Conservation (phyloP, 768 basidiomycete species). For the Dendrothele bispora region DNA sequence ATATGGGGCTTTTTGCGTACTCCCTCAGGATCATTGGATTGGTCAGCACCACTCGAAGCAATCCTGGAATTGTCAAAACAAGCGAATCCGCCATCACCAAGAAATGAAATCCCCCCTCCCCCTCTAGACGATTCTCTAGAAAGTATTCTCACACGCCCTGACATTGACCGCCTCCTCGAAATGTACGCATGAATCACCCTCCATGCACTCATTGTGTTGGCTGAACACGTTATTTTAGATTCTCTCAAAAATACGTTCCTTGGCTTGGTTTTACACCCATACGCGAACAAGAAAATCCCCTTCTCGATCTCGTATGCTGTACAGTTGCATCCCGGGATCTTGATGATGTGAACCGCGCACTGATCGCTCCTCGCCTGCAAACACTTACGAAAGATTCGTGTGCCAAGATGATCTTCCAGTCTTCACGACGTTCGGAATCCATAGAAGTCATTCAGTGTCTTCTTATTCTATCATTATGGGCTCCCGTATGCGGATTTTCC, state of each 20-base stretch:
- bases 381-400: conserved; percentile 38
- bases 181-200: conserved; percentile 21
- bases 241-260: conserved; percentile 39
- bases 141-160: conserved; percentile 28
- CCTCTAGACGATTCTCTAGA: conserved; percentile 23
- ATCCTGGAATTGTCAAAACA: conserved; percentile 37
- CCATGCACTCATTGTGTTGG: background rate
- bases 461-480: conserved; percentile 39
- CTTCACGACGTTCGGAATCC: conserved; percentile 29
- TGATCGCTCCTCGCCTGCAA: conserved; percentile 33
- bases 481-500: conserved; percentile 27
- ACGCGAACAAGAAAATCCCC: conserved; percentile 22
- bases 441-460: conserved; percentile 39
- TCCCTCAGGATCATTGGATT: conserved; percentile 32
- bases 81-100: conserved; percentile 8
- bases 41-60: conserved; percentile 39
- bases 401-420: conserved; percentile 39
- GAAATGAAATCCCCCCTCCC: conserved; percentile 15
- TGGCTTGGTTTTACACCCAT: conserved; percentile 40
- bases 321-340: conserved; percentile 40
- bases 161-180: conserved; percentile 28
- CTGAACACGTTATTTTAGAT: conserved; percentile 24
- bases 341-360: conserved; percentile 29
- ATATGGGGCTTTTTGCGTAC: conserved; percentile 37
- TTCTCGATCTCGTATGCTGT: conserved; percentile 41